These are phyloP conservation scores for Exophiala sideris DNA, from an alignment of 2,329 filamentous ascomycete species.

Conservation along the genomic window DNA sequence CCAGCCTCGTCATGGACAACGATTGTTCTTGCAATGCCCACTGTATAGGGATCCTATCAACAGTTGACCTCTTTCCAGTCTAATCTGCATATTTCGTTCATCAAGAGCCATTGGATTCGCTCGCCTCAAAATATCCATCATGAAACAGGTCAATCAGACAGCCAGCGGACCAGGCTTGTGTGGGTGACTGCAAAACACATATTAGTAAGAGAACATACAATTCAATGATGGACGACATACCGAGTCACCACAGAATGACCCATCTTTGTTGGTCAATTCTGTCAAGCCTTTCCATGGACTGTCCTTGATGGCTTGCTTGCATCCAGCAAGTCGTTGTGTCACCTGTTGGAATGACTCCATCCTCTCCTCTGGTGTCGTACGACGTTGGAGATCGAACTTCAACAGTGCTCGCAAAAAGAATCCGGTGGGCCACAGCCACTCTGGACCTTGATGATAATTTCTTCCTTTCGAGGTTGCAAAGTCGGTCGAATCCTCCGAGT, in stretches of 20 bases:
- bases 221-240: constrained; percentile 52
- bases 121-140: constrained; percentile 57
- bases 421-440: constrained; percentile 97
- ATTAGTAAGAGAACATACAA: neutral
- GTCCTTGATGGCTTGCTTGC: constrained; percentile 76
- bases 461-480: constrained; percentile 90
- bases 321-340: constrained; percentile 74
- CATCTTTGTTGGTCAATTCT: constrained; percentile 88
- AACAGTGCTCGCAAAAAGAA: constrained; percentile 91
- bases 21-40: too few relatives aligned
- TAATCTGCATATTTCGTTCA: neutral
- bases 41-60: too few relatives aligned
- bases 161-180: constrained; percentile 92
- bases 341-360: constrained; percentile 94
- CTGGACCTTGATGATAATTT: constrained; percentile 97
- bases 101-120: constrained; percentile 14
- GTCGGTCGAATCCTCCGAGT: constrained; percentile 86
- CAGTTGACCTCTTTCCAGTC: neutral
- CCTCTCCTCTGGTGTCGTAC: constrained; percentile 63
- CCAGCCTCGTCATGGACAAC: too few relatives aligned
- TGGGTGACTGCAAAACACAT: constrained; percentile 64
- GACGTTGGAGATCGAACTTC: constrained; percentile 78
- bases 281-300: constrained; percentile 87
- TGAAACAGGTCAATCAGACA: constrained; percentile 96
- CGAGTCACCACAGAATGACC: constrained; percentile 80